Conservation (phyloP, 2,329 filamentous ascomycete genomes). For the Monosporascus sp. region DNA sequence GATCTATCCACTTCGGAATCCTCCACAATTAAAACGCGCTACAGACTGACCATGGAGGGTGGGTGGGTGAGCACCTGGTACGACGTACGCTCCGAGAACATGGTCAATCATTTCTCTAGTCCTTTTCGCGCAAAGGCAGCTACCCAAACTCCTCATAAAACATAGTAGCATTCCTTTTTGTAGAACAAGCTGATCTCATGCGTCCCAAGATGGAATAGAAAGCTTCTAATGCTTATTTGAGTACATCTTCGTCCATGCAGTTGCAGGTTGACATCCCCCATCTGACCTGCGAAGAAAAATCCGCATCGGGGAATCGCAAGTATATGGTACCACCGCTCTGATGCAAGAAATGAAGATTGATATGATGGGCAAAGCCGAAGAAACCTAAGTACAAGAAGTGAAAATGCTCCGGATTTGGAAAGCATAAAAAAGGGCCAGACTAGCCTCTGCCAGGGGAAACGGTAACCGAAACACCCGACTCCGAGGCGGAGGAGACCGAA, state of each 20-base stretch:
- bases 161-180: too few species aligned
- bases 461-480: constrained; percentile 5
- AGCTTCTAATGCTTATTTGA: too few species aligned
- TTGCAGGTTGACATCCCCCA: background rate
- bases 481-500: constrained; percentile 1
- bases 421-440: constrained; percentile 16
- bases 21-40: too few species aligned
- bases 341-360: constrained; percentile 6
- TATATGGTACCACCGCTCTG: background rate
- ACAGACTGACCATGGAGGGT: too few species aligned
- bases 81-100: too few species aligned
- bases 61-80: too few species aligned
- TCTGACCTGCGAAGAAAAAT: background rate
- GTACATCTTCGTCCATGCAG: background rate
- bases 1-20: too few species aligned
- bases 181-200: too few species aligned
- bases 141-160: too few species aligned
- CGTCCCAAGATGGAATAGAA: too few species aligned
- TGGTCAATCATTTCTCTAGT: too few species aligned
- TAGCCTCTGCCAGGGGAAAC: constrained; percentile 1
- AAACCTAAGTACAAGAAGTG: constrained; percentile 20
- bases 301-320: background rate
- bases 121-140: too few species aligned
- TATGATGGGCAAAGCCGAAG: constrained; percentile 13
- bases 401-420: constrained; percentile 13